Conservation (phyloP, 345 rosid species). For the Citrus unshiu region DNA sequence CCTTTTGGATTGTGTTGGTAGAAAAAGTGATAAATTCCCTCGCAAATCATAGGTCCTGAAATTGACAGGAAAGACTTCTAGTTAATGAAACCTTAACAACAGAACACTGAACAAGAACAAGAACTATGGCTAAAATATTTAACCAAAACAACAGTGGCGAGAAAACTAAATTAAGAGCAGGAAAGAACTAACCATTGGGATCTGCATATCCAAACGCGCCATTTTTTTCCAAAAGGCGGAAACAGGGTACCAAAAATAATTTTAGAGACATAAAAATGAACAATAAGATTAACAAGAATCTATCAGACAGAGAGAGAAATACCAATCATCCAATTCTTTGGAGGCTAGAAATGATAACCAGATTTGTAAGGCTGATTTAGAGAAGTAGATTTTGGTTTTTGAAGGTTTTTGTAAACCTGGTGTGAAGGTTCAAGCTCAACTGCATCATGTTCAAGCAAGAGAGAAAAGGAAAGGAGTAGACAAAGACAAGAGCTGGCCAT, state of each 20-base stretch:
- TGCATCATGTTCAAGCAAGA: slow-evolving; percentile 20
- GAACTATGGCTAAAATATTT: background rate
- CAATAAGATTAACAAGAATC: background rate
- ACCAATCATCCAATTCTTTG: slow-evolving; percentile 74
- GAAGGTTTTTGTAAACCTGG: no score
- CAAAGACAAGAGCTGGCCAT: slow-evolving; percentile 10
- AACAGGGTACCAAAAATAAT: background rate
- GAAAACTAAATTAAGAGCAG: background rate
- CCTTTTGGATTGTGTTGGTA: slow-evolving; percentile 74
- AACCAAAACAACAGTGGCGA: no score
- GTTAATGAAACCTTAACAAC: no score
- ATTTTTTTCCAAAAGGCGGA: slow-evolving; percentile 14
- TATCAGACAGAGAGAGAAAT: background rate
- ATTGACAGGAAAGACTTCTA: background rate
- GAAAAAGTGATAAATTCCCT: slow-evolving; percentile 69
- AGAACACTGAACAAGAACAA: background rate
- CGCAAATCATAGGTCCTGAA: slow-evolving; percentile 67
- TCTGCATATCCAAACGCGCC: slow-evolving; percentile 37
- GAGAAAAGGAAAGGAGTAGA: slow-evolving; percentile 28
- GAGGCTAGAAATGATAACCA: slow-evolving; percentile 69
- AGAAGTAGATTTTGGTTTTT: slow-evolving; percentile 19
- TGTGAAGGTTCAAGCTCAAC: no score
- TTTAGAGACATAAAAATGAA: background rate
- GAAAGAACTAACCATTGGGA: slow-evolving; percentile 63
- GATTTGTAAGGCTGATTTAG: slow-evolving; percentile 56